Evolutionary conservation across 768 basidiomycete genomes (phyloP), one percentile per base, ranked within the genome.

Genomic region (Austroboletus festivus): DNA sequence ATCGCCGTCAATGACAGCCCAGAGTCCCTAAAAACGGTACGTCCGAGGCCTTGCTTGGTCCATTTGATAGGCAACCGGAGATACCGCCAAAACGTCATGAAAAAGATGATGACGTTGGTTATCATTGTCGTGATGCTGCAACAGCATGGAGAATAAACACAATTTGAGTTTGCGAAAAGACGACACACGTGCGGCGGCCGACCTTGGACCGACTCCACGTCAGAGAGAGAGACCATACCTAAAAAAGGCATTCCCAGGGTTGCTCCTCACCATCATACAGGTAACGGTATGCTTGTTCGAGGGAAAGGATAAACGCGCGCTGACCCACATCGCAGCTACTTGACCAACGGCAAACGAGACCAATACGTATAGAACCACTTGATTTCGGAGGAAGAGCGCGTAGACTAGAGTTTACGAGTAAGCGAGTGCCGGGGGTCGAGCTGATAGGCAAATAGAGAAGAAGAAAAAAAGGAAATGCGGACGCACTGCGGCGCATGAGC

Each of bases 21-120:
- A 6, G 60, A 52, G 45, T 64, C 62, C n/a, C 60, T 53, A 3
- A 61, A 19, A 20, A 59, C 15, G 12, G 50, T 20, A 23, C 48
- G 33, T 26, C 57, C 52, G 9, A 55, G 0, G 3, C 37, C 38
- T 8, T 20, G n/a, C 2, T 6, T 35, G 2, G 56, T 46, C 48
- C 53, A 55, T 3, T n/a, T 30, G 18, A 7, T 19, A 1, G 60
- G 59, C 24, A 60, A 35, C 4, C 38, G 33, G 1, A 59, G 8
- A 34, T 43, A 63, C 28, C 51, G 50, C 55, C 48, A 62, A 22
- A 56, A 50, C 1, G 58, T 51, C 55, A 64, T 48, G 42, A 57
- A 51, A 18, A 54, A 46, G 33, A 64, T 38, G 1, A 51, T 1
- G 3, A 50, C 0, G 23, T 51, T 51, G 5, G 45, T 57, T 3